Evolutionary conservation across 2,329 filamentous ascomycete species (phyloP).

Genomic region (Epichloe aotearoae): DNA sequence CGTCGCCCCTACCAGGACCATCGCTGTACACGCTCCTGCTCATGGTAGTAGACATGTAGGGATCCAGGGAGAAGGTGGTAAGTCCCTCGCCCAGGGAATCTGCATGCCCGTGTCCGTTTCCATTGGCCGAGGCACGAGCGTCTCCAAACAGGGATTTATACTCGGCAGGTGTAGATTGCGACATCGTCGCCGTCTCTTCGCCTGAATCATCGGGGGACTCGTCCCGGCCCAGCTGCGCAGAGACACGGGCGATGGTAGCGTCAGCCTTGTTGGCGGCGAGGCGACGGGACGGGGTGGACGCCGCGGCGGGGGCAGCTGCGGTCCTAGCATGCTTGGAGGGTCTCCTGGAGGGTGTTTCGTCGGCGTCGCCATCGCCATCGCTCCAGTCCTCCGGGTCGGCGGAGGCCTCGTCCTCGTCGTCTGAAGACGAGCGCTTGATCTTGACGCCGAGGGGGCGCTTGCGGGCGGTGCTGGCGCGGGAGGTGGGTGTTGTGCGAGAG

Average conservation of each 20-base stretch:
- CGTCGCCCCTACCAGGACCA: conserved; percentile 5
- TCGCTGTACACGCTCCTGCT: not conserved
- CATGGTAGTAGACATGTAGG: conserved; percentile 1
- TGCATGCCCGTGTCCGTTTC: not conserved
- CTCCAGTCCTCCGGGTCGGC: conserved; percentile 11
- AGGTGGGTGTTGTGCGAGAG: conserved; percentile 1
- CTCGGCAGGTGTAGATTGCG: not conserved
- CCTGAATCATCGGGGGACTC: conserved; percentile 9
- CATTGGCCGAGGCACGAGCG: not conserved
- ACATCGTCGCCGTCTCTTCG: conserved; percentile 16
- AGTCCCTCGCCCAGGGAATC: not conserved
- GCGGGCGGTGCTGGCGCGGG: conserved; percentile 11
- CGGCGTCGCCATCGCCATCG: conserved; percentile 15
- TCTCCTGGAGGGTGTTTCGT: conserved; percentile 27
- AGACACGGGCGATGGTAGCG: conserved; percentile 20
- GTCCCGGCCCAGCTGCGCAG: conserved; percentile 11
- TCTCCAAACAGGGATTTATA: conserved; percentile 4
- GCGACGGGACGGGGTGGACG: conserved; percentile 16
- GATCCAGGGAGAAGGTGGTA: not conserved
- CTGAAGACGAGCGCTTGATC: conserved; percentile 16
- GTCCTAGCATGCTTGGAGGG: conserved; percentile 9
- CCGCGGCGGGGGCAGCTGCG: conserved; percentile 11
- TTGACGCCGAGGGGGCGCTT: conserved; percentile 12
- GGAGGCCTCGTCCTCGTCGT: conserved; percentile 15
- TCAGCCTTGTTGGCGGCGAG: conserved; percentile 19